These are phyloP conservation scores for Fusarium sororula DNA, from an alignment of 2,329 filamentous ascomycete genomes.

Conservation along the genomic window DNA sequence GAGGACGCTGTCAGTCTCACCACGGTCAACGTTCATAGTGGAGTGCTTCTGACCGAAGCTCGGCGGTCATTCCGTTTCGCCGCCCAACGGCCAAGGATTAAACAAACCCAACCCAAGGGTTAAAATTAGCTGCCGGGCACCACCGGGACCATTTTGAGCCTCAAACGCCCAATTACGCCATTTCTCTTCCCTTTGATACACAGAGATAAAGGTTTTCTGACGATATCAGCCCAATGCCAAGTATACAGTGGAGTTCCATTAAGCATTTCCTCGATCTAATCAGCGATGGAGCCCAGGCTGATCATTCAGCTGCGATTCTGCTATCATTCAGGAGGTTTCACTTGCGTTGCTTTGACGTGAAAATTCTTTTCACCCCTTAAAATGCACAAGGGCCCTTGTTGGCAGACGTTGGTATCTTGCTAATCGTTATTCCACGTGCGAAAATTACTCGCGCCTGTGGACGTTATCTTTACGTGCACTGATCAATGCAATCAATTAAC, in stretches of 20 bases:
- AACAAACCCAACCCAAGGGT: conserved; percentile 22
- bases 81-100: conserved; percentile 22
- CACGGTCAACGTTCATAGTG: conserved; percentile 10
- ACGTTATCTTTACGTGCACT: not conserved
- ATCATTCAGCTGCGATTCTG: not conserved
- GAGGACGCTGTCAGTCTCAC: not conserved
- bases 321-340: not conserved
- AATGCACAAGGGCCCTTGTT: not conserved
- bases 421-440: not conserved
- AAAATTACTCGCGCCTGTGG: not conserved
- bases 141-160: conserved; percentile 7
- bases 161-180: conserved; percentile 8
- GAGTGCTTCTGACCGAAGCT: conserved; percentile 9
- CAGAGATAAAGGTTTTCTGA: not conserved
- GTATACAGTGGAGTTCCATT: not conserved
- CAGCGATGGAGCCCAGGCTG: not conserved
- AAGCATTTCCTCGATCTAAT: not conserved
- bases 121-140: conserved; percentile 27
- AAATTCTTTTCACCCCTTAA: not conserved
- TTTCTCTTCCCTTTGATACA: not conserved
- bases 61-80: conserved; percentile 26
- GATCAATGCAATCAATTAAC: not conserved
- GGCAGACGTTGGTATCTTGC: not conserved
- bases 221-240: not conserved
- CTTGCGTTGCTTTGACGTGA: not conserved